Conservation (phyloP, 2,329 filamentous ascomycete genomes). For the Phialocephala subalpina region DNA sequence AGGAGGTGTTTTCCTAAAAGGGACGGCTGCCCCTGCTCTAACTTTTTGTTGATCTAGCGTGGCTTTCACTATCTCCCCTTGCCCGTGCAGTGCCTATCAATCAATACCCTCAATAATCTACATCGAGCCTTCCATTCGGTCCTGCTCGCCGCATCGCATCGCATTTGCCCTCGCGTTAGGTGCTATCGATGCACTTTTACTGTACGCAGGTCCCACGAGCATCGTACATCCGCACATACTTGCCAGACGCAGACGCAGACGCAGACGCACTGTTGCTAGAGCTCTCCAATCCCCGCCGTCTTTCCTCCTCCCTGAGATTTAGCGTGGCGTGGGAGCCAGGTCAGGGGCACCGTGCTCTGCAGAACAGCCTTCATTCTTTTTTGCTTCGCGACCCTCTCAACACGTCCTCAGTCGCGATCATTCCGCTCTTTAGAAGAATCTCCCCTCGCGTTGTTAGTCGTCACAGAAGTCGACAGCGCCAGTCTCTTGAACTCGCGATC, state of each 20-base stretch:
- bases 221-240: slow-evolving; percentile 9
- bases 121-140: not conserved
- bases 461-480: slow-evolving; percentile 3
- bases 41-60: no score
- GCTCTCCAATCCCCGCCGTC: not conserved
- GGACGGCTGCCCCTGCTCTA: no score
- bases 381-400: slow-evolving; percentile 9
- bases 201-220: slow-evolving; percentile 11
- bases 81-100: no score
- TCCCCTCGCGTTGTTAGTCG: slow-evolving; percentile 1
- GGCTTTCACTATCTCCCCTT: no score
- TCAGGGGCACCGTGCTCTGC: slow-evolving; percentile 4
- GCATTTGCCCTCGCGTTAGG: not conserved
- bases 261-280: not conserved
- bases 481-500: slow-evolving; percentile 8
- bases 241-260: no score
- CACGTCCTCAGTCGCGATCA: slow-evolving; percentile 12
- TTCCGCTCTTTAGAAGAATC: slow-evolving; percentile 10
- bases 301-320: not conserved
- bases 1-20: no score
- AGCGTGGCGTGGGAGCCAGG: not conserved
- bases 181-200: slow-evolving; percentile 5
- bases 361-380: slow-evolving; percentile 12
- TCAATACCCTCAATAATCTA: not conserved
- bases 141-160: not conserved